Conservation (phyloP, 2,329 filamentous ascomycete species). For the Beauveria bassiana region DNA sequence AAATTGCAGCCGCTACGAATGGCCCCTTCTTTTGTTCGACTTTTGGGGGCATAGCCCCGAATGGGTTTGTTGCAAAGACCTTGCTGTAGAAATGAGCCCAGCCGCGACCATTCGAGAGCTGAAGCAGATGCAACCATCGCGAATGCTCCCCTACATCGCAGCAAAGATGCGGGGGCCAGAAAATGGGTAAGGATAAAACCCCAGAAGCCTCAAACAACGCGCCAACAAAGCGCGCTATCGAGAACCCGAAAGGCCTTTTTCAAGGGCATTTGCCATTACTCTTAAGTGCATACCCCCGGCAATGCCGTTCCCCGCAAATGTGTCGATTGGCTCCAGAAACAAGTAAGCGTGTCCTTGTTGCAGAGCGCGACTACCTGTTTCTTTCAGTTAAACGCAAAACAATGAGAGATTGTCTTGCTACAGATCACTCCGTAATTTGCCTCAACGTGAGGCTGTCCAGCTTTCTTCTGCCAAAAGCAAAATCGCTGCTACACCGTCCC, state of each 20-base stretch:
- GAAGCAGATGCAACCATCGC: not conserved
- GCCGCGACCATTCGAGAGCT: not conserved
- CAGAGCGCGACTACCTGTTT: too few species aligned
- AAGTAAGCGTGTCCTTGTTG: not conserved
- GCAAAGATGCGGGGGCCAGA: not conserved
- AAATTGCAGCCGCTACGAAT: not conserved
- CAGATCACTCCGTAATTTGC: not conserved
- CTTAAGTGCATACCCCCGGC: not conserved
- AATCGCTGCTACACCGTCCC: not conserved
- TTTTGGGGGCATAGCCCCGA: not conserved
- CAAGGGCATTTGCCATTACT: not conserved
- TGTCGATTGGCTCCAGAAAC: not conserved
- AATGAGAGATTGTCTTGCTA: too few species aligned
- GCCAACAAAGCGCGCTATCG: not conserved
- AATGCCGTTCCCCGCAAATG: slow-evolving; percentile 1
- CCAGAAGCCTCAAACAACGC: not conserved
- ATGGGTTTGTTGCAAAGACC: not conserved
- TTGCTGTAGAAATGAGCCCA: not conserved
- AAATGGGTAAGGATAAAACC: not conserved
- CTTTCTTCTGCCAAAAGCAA: not conserved
- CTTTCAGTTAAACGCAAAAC: too few species aligned
- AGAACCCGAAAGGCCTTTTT: not conserved
- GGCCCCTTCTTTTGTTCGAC: not conserved
- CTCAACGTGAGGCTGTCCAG: not conserved
- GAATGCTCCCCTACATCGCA: not conserved